Percentiles rank a stretch among this genome's conserved stretches.
phyloP scores from a whole-genome alignment of 2,329 filamentous ascomycete species.

The Rasamsonia emersonii region DNA sequence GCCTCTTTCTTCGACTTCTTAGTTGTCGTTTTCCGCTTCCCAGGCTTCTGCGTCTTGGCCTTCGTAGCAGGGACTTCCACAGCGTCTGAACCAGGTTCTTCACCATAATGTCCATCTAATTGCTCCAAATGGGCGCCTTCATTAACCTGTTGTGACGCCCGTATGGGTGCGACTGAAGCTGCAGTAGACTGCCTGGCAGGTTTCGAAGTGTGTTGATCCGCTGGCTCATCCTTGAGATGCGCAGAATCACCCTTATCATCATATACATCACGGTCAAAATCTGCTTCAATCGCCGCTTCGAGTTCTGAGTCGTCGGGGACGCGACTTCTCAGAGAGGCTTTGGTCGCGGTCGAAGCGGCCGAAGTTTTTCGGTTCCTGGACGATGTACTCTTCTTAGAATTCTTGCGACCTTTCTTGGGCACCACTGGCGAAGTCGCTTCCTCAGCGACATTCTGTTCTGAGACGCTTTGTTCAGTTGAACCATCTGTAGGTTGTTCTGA shows the following conservation, averaged over 20 bases:
- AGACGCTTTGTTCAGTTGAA: constrained; percentile 31
- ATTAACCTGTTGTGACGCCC: constrained; percentile 4
- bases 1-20: constrained; percentile 10
- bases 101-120: too few relatives aligned
- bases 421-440: constrained; percentile 17
- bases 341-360: constrained; percentile 38
- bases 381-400: constrained; percentile 26
- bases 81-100: too few relatives aligned
- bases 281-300: constrained; percentile 56
- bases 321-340: constrained; percentile 35
- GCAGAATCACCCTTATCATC: constrained; percentile 37
- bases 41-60: constrained; percentile 5
- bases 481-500: constrained; percentile 28
- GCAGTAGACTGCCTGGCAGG: too few relatives aligned
- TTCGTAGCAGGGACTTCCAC: constrained; percentile 1
- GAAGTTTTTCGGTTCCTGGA: constrained; percentile 45
- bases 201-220: too few relatives aligned
- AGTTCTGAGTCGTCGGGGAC: constrained; percentile 56
- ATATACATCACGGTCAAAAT: constrained; percentile 50
- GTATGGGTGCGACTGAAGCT: constrained; percentile 1
- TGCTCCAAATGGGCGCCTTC: constrained; percentile 3
- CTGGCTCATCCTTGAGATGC: constrained; percentile 8
- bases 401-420: constrained; percentile 39
- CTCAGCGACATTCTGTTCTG: constrained; percentile 19
- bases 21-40: constrained; percentile 9